Conservation (phyloP, 1,139 yeast genomes). For the Pichia terricola region DNA sequence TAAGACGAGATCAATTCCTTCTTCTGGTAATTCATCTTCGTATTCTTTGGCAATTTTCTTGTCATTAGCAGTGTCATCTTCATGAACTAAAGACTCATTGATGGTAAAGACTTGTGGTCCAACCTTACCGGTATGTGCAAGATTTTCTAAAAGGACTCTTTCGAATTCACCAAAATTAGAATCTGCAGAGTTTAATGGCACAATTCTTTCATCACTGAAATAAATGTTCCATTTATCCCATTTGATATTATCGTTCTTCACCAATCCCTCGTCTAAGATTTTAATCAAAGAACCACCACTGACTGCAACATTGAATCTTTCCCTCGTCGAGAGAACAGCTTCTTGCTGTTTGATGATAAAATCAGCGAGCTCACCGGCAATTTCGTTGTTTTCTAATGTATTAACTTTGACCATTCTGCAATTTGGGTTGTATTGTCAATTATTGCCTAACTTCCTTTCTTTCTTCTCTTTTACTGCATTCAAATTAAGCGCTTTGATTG, state of each 20-base stretch:
- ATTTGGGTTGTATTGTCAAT: background rate
- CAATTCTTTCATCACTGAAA: constrained; percentile 94
- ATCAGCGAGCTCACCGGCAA: constrained; percentile 49
- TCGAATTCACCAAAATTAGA: constrained; percentile 88
- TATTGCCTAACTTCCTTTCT: background rate
- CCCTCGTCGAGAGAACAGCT: constrained; percentile 33
- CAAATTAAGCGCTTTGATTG: background rate
- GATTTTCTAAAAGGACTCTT: constrained; percentile 54
- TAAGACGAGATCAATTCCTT: constrained; percentile 70
- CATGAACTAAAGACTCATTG: constrained; percentile 46
- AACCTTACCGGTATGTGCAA: constrained; percentile 31
- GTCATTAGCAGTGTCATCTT: constrained; percentile 67
- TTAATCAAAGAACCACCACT: constrained; percentile 89
- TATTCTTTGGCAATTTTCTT: constrained; percentile 90
- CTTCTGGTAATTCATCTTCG: constrained; percentile 63
- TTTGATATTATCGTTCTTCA: constrained; percentile 56
- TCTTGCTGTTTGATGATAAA: constrained; percentile 49
- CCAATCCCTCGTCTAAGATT: constrained; percentile 76
- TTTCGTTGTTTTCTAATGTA: constrained; percentile 44
- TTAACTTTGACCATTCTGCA: constrained; percentile 36
- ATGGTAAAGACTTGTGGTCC: constrained; percentile 72
- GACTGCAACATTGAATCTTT: constrained; percentile 61
- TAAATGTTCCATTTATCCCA: constrained; percentile 97
- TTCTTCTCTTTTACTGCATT: background rate
- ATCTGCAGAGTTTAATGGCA: constrained; percentile 74